Conservation (phyloP, 495 filamentous ascomycete species). For the Parathielavia appendiculata region DNA sequence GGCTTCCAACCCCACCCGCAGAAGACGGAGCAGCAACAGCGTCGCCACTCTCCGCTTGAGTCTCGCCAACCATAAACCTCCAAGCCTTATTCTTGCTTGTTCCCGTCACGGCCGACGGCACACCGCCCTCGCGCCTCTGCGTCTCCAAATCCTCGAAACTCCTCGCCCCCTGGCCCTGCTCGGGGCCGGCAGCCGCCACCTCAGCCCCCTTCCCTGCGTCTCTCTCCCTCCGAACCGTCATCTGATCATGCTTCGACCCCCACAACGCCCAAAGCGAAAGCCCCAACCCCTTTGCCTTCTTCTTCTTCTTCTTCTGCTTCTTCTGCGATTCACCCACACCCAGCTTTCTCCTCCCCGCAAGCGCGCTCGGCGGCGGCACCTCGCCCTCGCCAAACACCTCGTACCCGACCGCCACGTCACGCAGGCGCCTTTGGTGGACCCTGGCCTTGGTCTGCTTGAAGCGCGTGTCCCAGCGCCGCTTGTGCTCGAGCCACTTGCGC, state of each 20-base stretch:
- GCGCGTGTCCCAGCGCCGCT: conserved; percentile 62
- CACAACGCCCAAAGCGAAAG: conserved; percentile 77
- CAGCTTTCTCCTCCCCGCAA: conserved; percentile 60
- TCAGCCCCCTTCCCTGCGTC: conserved; percentile 32
- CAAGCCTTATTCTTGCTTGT: conserved; percentile 25
- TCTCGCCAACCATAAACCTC: conserved; percentile 39
- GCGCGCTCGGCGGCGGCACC: conserved; percentile 72
- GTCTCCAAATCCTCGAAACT: conserved; percentile 33
- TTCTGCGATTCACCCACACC: background rate
- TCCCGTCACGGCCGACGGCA: background rate
- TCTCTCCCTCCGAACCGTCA: conserved; percentile 52
- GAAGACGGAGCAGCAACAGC: conserved; percentile 1
- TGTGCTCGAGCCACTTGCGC: conserved; percentile 72
- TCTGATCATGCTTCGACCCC: conserved; percentile 83
- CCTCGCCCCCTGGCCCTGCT: conserved; percentile 38
- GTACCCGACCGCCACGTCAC: conserved; percentile 65
- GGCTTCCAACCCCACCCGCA: conserved; percentile 26
- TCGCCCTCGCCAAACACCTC: conserved; percentile 65
- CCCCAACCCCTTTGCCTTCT: conserved; percentile 62
- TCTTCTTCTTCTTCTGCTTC: conserved; percentile 36
- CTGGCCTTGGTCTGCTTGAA: conserved; percentile 61
- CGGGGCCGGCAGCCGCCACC: conserved; percentile 22
- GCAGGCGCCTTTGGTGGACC: conserved; percentile 63
- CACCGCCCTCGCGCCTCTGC: conserved; percentile 23
- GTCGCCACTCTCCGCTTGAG: conserved; percentile 32